These are phyloP conservation scores for Botryotinia narcissicola DNA, from an alignment of 2,329 filamentous ascomycete species.

Conservation along the genomic window DNA sequence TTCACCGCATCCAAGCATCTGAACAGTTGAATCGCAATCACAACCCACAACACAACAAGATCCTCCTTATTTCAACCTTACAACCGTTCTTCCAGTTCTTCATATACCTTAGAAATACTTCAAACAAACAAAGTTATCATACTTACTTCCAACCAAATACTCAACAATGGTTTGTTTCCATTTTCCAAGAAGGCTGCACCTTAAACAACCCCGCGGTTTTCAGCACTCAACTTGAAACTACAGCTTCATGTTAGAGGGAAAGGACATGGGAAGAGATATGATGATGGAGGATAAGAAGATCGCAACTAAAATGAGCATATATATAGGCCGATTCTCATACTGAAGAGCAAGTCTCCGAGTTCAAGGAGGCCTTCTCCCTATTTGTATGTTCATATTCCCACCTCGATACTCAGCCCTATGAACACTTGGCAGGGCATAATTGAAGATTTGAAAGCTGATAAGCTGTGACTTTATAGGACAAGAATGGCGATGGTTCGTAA, in stretches of 20 bases:
- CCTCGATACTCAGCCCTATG: conserved; percentile 25
- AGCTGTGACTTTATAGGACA: conserved; percentile 58
- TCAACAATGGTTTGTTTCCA: background rate
- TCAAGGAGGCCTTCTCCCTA: conserved; percentile 99
- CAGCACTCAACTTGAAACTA: background rate
- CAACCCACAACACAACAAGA: conserved; percentile 9
- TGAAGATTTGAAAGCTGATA: conserved; percentile 33
- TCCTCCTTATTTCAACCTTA: background rate
- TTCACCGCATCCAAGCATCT: conserved; percentile 10
- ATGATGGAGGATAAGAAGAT: too few species aligned
- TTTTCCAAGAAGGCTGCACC: background rate
- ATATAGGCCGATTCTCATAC: conserved; percentile 92
- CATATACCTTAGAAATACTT: background rate
- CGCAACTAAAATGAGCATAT: conserved; percentile 23
- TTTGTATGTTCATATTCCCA: conserved; percentile 72
- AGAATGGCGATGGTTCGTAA: conserved; percentile 84
- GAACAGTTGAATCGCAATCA: conserved; percentile 15
- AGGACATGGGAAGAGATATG: background rate
- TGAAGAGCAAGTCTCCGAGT: conserved; percentile 99
- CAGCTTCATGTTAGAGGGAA: background rate
- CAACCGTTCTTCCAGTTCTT: background rate
- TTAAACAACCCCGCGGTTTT: conserved; percentile 1
- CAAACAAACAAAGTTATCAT: background rate
- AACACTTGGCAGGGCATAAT: conserved; percentile 21
- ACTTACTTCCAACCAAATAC: background rate